Conservation (phyloP, 306 rosid genomes). For the Elaeagnus macrophylla region DNA sequence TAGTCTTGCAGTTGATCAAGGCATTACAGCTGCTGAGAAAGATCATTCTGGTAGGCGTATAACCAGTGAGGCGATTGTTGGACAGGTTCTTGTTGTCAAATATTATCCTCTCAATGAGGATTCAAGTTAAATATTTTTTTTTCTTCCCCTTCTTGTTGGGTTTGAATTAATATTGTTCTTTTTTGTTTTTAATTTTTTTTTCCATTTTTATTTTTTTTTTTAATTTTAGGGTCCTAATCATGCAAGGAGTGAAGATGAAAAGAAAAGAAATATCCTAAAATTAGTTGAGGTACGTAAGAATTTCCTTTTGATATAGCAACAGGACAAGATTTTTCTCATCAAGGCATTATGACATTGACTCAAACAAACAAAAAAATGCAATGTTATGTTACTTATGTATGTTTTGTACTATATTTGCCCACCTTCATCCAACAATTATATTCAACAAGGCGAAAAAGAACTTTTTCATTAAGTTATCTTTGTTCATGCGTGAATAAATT, state of each 20-base stretch:
- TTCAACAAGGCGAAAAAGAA: no score
- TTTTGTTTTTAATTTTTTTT: not conserved
- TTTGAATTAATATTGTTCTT: not conserved
- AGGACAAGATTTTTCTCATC: no score
- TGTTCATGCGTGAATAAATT: no score
- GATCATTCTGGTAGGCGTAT: conserved; percentile 23
- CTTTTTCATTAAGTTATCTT: no score
- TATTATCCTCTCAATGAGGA: not conserved
- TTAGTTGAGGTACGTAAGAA: conserved; percentile 21
- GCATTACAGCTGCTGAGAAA: conserved; percentile 16
- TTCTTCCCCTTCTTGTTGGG: not conserved
- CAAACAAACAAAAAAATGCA: no score
- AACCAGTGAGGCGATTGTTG: conserved; percentile 27
- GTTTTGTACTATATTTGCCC: no score
- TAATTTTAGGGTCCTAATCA: conserved; percentile 28
- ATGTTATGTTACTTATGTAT: no score
- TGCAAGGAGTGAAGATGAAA: conserved; percentile 23
- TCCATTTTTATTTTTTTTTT: not conserved
- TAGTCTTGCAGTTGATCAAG: not conserved
- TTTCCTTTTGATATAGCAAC: not conserved
- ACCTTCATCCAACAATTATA: no score
- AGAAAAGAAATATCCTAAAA: conserved; percentile 21
- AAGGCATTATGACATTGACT: no score
- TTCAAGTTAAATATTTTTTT: not conserved
- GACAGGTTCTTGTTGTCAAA: conserved; percentile 27